Evolutionary conservation across 371 early-diverging fungal species (phyloP).

Genomic region (Lichtheimia corymbifera): DNA sequence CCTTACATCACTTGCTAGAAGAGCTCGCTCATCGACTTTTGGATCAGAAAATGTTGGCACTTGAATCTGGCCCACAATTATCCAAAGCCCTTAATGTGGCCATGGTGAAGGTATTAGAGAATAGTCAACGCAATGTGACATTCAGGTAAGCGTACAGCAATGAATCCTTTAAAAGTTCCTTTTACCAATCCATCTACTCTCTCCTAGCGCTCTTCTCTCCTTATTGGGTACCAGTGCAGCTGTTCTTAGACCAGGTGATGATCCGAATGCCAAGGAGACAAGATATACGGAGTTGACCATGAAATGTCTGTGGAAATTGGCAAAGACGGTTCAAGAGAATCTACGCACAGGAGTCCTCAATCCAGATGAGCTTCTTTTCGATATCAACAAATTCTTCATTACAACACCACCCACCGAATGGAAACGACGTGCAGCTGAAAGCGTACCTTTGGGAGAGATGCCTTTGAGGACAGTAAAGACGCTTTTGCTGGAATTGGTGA

Average conservation of each 20-base stretch:
- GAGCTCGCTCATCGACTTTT: conserved; percentile 79
- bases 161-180: not conserved
- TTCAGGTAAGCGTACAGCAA: conserved; percentile 53
- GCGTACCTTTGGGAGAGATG: conserved; percentile 84
- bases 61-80: conserved; percentile 68
- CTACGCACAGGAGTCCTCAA: conserved; percentile 52
- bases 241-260: conserved; percentile 51
- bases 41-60: conserved; percentile 68
- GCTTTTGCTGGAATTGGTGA: conserved; percentile 76
- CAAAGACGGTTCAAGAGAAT: conserved; percentile 79
- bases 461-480: conserved; percentile 94
- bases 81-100: conserved; percentile 83
- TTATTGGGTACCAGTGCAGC: conserved; percentile 54
- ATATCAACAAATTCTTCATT: conserved; percentile 82
- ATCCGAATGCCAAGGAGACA: conserved; percentile 54
- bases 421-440: conserved; percentile 77
- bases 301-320: conserved; percentile 95
- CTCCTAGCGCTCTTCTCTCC: conserved; percentile 56
- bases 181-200: not conserved
- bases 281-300: conserved; percentile 89
- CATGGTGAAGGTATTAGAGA: conserved; percentile 87
- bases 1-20: conserved; percentile 68
- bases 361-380: conserved; percentile 66
- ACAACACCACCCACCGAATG: conserved; percentile 82
- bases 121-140: conserved; percentile 73